These are phyloP conservation scores for Cupressus sempervirens DNA, from an alignment of 75 land plant species.

Conservation along the genomic window DNA sequence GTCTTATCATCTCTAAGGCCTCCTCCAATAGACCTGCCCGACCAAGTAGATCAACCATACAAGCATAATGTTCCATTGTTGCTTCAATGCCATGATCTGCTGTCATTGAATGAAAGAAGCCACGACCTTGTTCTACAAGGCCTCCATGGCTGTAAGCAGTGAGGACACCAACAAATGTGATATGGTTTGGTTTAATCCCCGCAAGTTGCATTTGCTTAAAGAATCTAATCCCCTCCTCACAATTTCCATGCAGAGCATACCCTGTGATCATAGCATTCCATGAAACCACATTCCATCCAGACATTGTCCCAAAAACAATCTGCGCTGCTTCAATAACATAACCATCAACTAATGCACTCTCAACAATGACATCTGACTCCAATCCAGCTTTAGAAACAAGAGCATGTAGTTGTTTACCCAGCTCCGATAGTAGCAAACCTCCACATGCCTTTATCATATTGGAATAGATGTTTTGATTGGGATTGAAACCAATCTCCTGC, in stretches of 20 bases:
- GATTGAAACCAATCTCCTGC: slow-evolving; percentile 2
- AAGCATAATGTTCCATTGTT: slow-evolving; percentile 16
- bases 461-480: slow-evolving; percentile 40
- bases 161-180: slow-evolving; percentile 14
- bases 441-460: too few relatives aligned
- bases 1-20: slow-evolving; percentile 16
- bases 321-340: slow-evolving; percentile 19
- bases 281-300: slow-evolving; percentile 17
- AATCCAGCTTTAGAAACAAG: slow-evolving; percentile 19
- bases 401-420: too few relatives aligned
- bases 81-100: slow-evolving; percentile 9
- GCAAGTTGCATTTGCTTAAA: slow-evolving; percentile 12
- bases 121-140: too few relatives aligned
- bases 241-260: slow-evolving; percentile 18
- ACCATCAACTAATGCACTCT: slow-evolving; percentile 23
- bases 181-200: slow-evolving; percentile 16
- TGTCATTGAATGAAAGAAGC: slow-evolving; percentile 12
- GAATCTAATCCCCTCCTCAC: slow-evolving; percentile 13
- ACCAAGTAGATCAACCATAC: slow-evolving; percentile 19
- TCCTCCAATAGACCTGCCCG: slow-evolving; percentile 13
- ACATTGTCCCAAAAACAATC: slow-evolving; percentile 21
- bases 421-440: too few relatives aligned
- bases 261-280: slow-evolving; percentile 31
- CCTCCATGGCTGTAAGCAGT: slow-evolving; percentile 21
- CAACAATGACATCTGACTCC: slow-evolving; percentile 10